These are phyloP conservation scores for Candida insectalens DNA, from an alignment of 805 yeast genomes.

Conservation along the genomic window DNA sequence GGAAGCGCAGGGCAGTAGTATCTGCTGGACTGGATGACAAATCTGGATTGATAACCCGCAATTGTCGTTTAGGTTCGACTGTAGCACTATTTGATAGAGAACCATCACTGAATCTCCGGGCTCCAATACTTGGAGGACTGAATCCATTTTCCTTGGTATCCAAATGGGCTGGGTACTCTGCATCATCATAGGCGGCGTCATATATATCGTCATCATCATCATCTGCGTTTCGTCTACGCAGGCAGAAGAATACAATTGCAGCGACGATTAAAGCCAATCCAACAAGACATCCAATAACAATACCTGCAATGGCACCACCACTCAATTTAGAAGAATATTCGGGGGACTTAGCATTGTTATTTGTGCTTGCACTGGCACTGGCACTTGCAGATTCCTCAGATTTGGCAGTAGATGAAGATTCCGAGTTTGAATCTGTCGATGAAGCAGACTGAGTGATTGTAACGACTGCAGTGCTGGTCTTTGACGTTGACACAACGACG, in stretches of 20 bases:
- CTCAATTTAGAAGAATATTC: no score
- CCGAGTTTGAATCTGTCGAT: slow-evolving; percentile 8
- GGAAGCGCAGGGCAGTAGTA: no score
- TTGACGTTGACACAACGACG: slow-evolving; percentile 10
- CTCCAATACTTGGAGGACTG: slow-evolving; percentile 3
- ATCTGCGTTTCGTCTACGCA: slow-evolving; percentile 13
- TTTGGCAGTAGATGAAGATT: slow-evolving; percentile 4
- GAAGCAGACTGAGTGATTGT: slow-evolving; percentile 17
- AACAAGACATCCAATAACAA: slow-evolving; percentile 22
- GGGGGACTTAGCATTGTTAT: background rate
- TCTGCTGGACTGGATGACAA: no score
- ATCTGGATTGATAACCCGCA: slow-evolving; percentile 4
- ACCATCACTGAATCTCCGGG: slow-evolving; percentile 25
- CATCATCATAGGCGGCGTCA: background rate
- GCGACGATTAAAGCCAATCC: slow-evolving; percentile 14
- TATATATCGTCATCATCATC: slow-evolving; percentile 6
- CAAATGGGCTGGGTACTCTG: background rate
- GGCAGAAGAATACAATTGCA: slow-evolving; percentile 11
- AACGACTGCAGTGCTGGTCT: slow-evolving; percentile 13
- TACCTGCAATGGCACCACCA: slow-evolving; percentile 27
- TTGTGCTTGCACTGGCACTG: background rate
- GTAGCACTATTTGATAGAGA: slow-evolving; percentile 26
- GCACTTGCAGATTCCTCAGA: background rate
- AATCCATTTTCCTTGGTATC: background rate
- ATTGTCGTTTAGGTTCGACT: slow-evolving; percentile 4